These are phyloP conservation scores for Funneliformis mosseae DNA, from an alignment of 192 early-diverging fungal genomes.

Conservation along the genomic window DNA sequence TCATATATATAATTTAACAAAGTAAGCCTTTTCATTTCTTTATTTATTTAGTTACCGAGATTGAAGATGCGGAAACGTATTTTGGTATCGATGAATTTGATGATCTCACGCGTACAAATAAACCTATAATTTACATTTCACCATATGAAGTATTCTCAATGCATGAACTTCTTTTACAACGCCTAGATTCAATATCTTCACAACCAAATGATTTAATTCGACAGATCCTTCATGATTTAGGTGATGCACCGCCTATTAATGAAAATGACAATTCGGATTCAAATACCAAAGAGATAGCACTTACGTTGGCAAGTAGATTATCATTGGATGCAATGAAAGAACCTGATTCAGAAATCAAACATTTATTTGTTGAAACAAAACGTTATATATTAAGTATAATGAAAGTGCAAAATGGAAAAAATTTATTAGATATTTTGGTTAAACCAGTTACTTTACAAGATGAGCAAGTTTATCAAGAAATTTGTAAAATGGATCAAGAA, in stretches of 20 bases:
- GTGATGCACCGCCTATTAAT: constrained; percentile 48
- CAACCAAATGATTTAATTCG: constrained; percentile 64
- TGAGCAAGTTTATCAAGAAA: constrained; percentile 63
- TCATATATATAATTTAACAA: neutral
- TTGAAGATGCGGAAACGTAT: constrained; percentile 83
- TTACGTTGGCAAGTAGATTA: constrained; percentile 75
- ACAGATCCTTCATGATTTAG: constrained; percentile 70
- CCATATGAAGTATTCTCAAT: constrained; percentile 90
- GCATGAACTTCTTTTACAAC: constrained; percentile 80
- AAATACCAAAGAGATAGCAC: constrained; percentile 58
- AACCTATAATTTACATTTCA: constrained; percentile 87
- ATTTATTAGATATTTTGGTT: constrained; percentile 84
- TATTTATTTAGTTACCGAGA: constrained; percentile 68
- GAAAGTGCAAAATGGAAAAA: constrained; percentile 80
- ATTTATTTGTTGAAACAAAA: constrained; percentile 88
- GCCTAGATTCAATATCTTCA: constrained; percentile 74
- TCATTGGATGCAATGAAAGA: constrained; percentile 52
- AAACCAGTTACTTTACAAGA: constrained; percentile 71
- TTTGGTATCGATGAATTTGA: constrained; percentile 91
- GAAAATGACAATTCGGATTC: constrained; percentile 42
- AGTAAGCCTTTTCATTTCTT: neutral
- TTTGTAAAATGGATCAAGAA: constrained; percentile 45
- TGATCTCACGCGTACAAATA: constrained; percentile 76
- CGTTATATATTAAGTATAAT: constrained; percentile 83
- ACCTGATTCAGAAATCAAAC: constrained; percentile 56